Conservation (phyloP, 108 stramenopile genomes). For the Fistulifera pelliculosa region DNA sequence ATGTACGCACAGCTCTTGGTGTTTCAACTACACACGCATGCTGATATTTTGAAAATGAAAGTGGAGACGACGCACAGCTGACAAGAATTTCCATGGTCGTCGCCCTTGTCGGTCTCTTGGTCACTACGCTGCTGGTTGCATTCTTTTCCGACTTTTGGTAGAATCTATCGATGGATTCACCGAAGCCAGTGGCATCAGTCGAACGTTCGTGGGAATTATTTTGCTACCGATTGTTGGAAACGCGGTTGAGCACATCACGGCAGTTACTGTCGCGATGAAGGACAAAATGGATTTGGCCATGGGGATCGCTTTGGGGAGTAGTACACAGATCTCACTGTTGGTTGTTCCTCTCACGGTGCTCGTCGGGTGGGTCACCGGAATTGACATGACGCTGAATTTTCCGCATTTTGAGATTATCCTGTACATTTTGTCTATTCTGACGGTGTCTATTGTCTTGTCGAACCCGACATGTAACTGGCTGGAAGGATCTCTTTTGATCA, state of each 20-base stretch:
- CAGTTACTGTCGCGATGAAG: constrained; percentile 91
- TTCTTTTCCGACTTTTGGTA: constrained; percentile 81
- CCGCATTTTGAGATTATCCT: constrained; percentile 76
- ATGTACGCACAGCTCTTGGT: constrained; percentile 87
- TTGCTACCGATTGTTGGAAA: constrained; percentile 90
- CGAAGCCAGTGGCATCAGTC: constrained; percentile 53
- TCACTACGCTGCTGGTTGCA: constrained; percentile 65
- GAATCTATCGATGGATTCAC: constrained; percentile 83
- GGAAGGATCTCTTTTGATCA: constrained; percentile 76
- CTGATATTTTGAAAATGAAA: constrained; percentile 68
- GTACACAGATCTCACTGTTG: constrained; percentile 87
- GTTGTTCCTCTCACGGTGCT: constrained; percentile 81
- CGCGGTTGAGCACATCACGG: constrained; percentile 88
- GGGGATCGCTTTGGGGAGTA: constrained; percentile 84
- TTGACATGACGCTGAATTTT: constrained; percentile 86
- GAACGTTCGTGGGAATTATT: constrained; percentile 87
- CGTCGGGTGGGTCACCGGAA: constrained; percentile 70
- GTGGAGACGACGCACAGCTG: constrained; percentile 29
- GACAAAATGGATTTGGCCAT: constrained; percentile 90
- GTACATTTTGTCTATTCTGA: constrained; percentile 73
- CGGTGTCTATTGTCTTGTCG: constrained; percentile 53
- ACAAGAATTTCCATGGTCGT: constrained; percentile 58
- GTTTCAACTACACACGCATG: constrained; percentile 91
- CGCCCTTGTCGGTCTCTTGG: constrained; percentile 59
- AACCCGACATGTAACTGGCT: constrained; percentile 85